A percentile compares a stretch with the other conserved stretches of the same genome.
Evolutionary conservation across 768 basidiomycete species (phyloP).

Genomic region (Coprinellus micaceus): DNA sequence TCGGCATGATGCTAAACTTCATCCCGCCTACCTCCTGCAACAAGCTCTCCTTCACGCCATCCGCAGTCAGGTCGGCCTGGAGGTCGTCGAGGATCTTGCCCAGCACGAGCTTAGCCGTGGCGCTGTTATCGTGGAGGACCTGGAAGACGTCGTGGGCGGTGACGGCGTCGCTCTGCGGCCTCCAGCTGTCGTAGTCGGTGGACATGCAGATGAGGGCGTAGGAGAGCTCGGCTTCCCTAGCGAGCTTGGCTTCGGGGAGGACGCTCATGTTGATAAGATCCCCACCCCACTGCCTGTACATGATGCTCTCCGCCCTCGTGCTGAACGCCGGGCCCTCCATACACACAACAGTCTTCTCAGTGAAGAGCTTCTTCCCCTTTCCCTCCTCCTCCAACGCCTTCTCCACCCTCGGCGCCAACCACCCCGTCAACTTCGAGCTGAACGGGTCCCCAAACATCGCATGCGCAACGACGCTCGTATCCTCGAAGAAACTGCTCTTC

Average conservation of each 20-base stretch:
- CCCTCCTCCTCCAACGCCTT: constrained; percentile 60
- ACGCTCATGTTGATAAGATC: constrained; percentile 98
- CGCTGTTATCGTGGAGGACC: constrained; percentile 81
- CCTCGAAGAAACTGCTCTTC: constrained; percentile 86
- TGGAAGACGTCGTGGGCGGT: constrained; percentile 90
- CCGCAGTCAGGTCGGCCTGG: constrained; percentile 37
- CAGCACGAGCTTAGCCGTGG: constrained; percentile 76
- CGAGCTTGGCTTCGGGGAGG: constrained; percentile 94
- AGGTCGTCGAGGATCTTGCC: constrained; percentile 68
- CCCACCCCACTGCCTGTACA: constrained; percentile 92
- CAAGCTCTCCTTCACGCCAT: constrained; percentile 38
- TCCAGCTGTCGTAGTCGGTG: constrained; percentile 97
- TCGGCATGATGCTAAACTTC: constrained; percentile 82
- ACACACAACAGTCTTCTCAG: constrained; percentile 82
- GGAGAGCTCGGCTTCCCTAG: constrained; percentile 92
- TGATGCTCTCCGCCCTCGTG: constrained; percentile 91
- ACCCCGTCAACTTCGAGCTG: constrained; percentile 54
- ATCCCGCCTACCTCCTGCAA: constrained; percentile 77
- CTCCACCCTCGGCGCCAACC: constrained; percentile 64
- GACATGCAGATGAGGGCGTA: constrained; percentile 88
- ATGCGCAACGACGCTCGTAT: constrained; percentile 80
- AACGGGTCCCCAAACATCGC: constrained; percentile 94
- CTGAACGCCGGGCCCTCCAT: constrained; percentile 99
- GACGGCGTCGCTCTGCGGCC: constrained; percentile 73
- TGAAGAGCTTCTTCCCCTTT: constrained; percentile 64